These are phyloP conservation scores for Schwanniomyces pseudopolymorphus DNA, from an alignment of 805 yeast species.

Conservation along the genomic window DNA sequence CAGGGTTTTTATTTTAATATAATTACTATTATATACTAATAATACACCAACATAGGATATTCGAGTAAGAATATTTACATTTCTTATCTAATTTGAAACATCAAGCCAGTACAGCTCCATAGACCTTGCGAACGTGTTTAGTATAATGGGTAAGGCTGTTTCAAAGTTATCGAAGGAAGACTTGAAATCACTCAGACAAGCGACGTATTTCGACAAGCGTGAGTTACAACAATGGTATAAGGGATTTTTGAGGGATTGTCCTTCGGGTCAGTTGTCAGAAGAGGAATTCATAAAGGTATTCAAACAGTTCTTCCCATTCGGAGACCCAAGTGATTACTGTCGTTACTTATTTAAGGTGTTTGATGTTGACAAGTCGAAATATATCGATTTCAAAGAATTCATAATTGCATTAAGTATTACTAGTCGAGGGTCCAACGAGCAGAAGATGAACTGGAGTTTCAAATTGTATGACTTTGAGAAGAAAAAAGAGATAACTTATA, in stretches of 20 bases:
- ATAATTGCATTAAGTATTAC: conserved; percentile 85
- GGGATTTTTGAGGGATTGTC: conserved; percentile 93
- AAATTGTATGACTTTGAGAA: conserved; percentile 80
- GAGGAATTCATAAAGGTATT: conserved; percentile 90
- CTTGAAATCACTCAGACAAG: conserved; percentile 72
- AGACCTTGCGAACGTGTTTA: not conserved
- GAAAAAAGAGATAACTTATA: conserved; percentile 72
- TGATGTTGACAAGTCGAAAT: conserved; percentile 77
- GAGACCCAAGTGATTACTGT: conserved; percentile 92
- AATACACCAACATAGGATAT: not conserved
- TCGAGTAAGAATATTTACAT: not conserved
- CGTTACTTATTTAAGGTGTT: conserved; percentile 85
- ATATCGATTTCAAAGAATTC: conserved; percentile 89
- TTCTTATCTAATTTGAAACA: not conserved
- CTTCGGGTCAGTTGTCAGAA: conserved; percentile 80
- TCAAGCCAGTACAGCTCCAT: not conserved
- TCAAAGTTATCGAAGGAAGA: conserved; percentile 92
- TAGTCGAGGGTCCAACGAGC: conserved; percentile 80
- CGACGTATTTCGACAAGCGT: conserved; percentile 88
- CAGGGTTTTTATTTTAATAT: not conserved
- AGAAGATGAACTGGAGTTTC: conserved; percentile 88
- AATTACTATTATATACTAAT: not conserved
- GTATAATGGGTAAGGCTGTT: conserved; percentile 86
- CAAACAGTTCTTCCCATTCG: conserved; percentile 97
- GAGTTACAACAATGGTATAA: conserved; percentile 99